Conservation (phyloP, 2,329 filamentous ascomycete species). For the Sclerotiophoma versabilis region DNA sequence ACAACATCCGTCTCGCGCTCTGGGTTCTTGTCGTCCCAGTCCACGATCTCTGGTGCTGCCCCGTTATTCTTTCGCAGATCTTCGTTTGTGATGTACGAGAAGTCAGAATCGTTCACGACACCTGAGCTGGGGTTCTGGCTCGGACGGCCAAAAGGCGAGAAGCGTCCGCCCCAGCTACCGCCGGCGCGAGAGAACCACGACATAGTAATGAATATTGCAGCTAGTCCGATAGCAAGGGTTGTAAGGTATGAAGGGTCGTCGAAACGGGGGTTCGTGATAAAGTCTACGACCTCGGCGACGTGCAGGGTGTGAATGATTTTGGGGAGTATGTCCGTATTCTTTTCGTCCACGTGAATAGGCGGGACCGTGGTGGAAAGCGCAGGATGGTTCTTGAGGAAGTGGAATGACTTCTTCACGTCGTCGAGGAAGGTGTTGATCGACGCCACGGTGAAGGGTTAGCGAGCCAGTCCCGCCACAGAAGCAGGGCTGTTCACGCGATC, state of each 20-base stretch:
- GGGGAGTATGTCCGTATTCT: constrained; percentile 30
- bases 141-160: constrained; percentile 58
- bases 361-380: constrained; percentile 34
- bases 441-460: constrained; percentile 44
- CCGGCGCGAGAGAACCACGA: constrained; percentile 57
- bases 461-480: constrained; percentile 15
- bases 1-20: constrained; percentile 72
- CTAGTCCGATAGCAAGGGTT: constrained; percentile 45
- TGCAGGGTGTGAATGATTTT: constrained; percentile 29
- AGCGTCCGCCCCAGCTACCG: constrained; percentile 53
- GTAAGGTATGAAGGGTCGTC: constrained; percentile 45
- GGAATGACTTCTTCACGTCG: constrained; percentile 47
- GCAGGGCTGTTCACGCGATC: constrained; percentile 20
- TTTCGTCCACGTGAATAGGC: constrained; percentile 17
- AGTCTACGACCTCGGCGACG: constrained; percentile 32
- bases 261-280: constrained; percentile 40
- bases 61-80: constrained; percentile 62
- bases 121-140: constrained; percentile 49
- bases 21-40: constrained; percentile 49
- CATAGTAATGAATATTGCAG: constrained; percentile 53
- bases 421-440: constrained; percentile 41
- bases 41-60: constrained; percentile 51
- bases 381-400: constrained; percentile 44
- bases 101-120: constrained; percentile 77
- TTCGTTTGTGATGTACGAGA: constrained; percentile 81